Base-by-base conservation (phyloP, 1,284 basidiomycete genomes). In the Ustilago lituana region DNA sequence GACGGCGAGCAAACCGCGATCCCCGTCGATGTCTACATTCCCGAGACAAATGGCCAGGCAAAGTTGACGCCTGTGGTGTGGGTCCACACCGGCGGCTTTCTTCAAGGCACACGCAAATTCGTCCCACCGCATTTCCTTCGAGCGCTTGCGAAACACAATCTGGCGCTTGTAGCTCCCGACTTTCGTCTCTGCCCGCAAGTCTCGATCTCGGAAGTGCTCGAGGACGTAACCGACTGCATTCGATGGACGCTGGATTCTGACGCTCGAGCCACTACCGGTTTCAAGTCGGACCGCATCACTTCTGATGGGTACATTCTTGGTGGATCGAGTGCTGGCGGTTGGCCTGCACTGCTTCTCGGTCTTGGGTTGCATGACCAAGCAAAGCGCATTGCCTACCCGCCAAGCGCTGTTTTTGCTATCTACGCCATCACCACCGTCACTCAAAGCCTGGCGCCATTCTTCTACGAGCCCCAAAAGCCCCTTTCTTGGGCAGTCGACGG, bases 141-240 rank as follows among this genome's bases (percentile, higher is more conserved):
- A 45, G 65, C 61, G 4, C 53, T 73, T 32, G 57, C 72, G 24
- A 52, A 40, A 22, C 64, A 66, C 38, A 57, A 55, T 11, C 14
- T 75, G 37, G 73, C 62, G 0, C 43, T 75, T 5, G 32, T 75
- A 23, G 60, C 70, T 10, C 70, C 73, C n/a, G 73, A 75, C 49
- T 75, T 66, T 22, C 66, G 73, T 12, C 67, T 75, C 4, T 72
- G 70, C 19, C 73, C 73, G 2, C 73, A 75, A 38, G 70, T 75
- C 38, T 50, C 58, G 26, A 58, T 75, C 27, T 36, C 32, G 4
- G 51, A 62, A 43, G 64, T 69, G 39, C 61, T 75, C 33, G 65
- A 65, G 43, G 73, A 75, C 27, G 53, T 75, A 8, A 45, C 55
- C 14, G 73, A 75, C 53, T 37, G 49, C 39, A 58, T 73, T 36